Conservation (phyloP, 345 rosid species). For the Populus alba region DNA sequence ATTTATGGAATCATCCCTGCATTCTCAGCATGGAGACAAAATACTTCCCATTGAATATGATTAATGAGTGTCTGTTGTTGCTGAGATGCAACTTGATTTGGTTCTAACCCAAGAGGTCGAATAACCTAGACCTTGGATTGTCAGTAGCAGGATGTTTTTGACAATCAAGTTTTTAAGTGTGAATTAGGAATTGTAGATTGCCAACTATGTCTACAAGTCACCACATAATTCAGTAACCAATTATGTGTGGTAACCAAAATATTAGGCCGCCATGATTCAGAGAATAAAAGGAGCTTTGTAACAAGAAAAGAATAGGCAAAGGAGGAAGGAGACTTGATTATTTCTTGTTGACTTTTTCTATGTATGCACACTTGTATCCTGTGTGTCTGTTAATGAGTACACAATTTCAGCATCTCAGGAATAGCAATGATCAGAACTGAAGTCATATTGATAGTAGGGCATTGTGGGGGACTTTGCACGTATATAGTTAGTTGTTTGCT, state of each 20-base stretch:
- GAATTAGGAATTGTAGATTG: background rate
- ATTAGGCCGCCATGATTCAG: too few species aligned
- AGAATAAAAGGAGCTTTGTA: too few species aligned
- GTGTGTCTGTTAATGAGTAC: background rate
- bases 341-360: too few species aligned
- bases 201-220: background rate
- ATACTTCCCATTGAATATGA: background rate
- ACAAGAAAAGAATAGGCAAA: too few species aligned
- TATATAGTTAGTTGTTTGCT: background rate
- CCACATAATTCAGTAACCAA: background rate
- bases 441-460: background rate
- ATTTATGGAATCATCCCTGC: too few species aligned
- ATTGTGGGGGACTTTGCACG: too few species aligned
- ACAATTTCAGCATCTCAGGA: background rate
- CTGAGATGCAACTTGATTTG: background rate
- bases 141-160: background rate
- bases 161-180: background rate
- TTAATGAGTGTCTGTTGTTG: background rate
- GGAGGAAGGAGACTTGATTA: too few species aligned
- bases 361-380: too few species aligned
- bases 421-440: background rate
- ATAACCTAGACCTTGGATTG: background rate
- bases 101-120: slow-evolving; percentile 1
- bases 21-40: too few species aligned
- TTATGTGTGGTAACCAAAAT: background rate